Conservation (phyloP, 441 rosid species). For the Lepidium campestre region DNA sequence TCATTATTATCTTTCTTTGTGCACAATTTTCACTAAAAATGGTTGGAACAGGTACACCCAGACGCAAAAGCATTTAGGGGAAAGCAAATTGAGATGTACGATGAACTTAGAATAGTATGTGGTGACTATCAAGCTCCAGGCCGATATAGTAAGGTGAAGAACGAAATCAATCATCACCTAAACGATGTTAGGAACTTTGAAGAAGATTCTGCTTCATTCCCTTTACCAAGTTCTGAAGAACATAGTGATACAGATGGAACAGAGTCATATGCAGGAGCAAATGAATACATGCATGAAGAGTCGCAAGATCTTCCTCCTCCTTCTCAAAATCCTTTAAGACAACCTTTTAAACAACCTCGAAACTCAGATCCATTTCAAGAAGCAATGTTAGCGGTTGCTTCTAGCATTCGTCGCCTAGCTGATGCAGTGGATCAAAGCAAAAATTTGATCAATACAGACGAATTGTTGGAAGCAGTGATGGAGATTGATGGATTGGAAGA, state of each 20-base stretch:
- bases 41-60: slow-evolving; percentile 53
- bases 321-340: slow-evolving; percentile 45
- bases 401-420: slow-evolving; percentile 65
- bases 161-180: slow-evolving; percentile 34
- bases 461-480: slow-evolving; percentile 70
- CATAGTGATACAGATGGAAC: slow-evolving; percentile 74
- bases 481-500: slow-evolving; percentile 82
- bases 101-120: slow-evolving; percentile 76
- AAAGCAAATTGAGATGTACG: slow-evolving; percentile 82
- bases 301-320: slow-evolving; percentile 66
- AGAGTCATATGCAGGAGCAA: slow-evolving; percentile 55
- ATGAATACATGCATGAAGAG: slow-evolving; percentile 45
- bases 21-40: background rate
- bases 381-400: slow-evolving; percentile 66
- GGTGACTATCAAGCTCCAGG: slow-evolving; percentile 75
- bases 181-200: slow-evolving; percentile 44
- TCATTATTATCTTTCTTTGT: background rate
- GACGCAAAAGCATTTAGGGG: slow-evolving; percentile 77
- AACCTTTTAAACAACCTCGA: slow-evolving; percentile 49
- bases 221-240: slow-evolving; percentile 56
- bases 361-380: slow-evolving; percentile 59
- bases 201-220: slow-evolving; percentile 65
- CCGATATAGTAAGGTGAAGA: slow-evolving; percentile 65
- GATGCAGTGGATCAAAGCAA: slow-evolving; percentile 66
- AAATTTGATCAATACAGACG: slow-evolving; percentile 45